phyloP scores from a whole-genome alignment of 106 monocot species.

The Agapanthus africanus region DNA sequence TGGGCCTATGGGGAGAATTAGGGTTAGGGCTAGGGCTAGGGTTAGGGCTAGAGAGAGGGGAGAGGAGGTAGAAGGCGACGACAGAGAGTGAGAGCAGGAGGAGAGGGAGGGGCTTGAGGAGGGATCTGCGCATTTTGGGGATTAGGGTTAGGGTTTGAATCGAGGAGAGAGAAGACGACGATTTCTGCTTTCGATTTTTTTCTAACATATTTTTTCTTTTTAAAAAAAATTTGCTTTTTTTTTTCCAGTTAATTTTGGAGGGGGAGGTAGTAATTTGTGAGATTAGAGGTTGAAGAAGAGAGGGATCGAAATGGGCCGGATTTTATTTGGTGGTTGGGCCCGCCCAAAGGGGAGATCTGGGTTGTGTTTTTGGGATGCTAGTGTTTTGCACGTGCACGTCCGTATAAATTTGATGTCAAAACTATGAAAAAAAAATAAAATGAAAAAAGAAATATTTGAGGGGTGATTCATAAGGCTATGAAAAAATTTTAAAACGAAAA shows the following conservation, averaged over 20 bases:
- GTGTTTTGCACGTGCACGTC: too few species aligned
- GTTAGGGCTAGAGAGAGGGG: not conserved
- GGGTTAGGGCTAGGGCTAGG: not conserved
- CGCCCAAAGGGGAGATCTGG: too few species aligned
- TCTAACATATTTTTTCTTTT: not conserved
- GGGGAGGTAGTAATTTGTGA: not conserved
- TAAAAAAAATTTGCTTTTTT: too few species aligned
- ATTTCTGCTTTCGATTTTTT: not conserved
- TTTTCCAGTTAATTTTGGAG: too few species aligned
- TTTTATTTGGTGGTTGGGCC: too few species aligned
- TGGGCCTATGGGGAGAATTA: constrained; percentile 12
- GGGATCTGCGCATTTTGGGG: not conserved
- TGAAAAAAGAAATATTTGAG: not conserved
- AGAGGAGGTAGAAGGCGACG: not conserved
- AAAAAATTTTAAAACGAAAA: too few species aligned
- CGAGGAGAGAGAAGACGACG: not conserved
- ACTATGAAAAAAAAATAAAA: not conserved
- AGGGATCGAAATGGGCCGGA: not conserved
- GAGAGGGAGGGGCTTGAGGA: not conserved
- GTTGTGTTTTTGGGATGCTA: too few species aligned
- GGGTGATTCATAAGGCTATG: too few species aligned
- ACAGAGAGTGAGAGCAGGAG: too few species aligned
- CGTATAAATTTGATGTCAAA: too few species aligned
- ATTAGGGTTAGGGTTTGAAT: too few species aligned
- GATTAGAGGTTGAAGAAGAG: not conserved